These are phyloP conservation scores for Paraphoma sp. DNA, from an alignment of 2,329 filamentous ascomycete genomes.

Conservation along the genomic window DNA sequence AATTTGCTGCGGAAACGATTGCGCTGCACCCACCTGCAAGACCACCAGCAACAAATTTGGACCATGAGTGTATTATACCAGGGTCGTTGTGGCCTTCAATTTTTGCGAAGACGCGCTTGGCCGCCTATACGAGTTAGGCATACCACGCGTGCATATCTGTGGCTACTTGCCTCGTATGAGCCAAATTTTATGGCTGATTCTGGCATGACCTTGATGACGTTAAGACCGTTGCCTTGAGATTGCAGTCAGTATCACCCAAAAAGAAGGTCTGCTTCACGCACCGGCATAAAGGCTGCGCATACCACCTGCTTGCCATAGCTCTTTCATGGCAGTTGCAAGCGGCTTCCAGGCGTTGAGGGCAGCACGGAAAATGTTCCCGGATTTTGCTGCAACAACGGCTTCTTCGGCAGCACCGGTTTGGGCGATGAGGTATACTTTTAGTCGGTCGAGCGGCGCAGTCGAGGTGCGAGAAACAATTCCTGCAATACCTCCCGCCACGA, in stretches of 20 bases:
- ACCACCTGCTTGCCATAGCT: constrained; percentile 85
- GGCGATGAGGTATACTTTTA: constrained; percentile 97
- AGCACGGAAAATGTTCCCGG: constrained; percentile 70
- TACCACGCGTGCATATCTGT: not conserved
- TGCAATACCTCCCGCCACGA: constrained; percentile 91
- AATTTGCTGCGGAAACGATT: not conserved
- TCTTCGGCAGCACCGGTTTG: constrained; percentile 73
- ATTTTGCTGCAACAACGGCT: constrained; percentile 70
- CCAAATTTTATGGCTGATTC: constrained; percentile 99
- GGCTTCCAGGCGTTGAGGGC: constrained; percentile 71
- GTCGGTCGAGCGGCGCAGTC: constrained; percentile 92
- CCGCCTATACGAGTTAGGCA: constrained; percentile 61
- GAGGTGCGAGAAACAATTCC: constrained; percentile 94
- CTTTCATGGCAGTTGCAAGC: constrained; percentile 74
- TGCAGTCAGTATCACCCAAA: not conserved
- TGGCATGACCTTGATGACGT: constrained; percentile 97
- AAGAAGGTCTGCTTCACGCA: constrained; percentile 53
- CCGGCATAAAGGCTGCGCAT: constrained; percentile 91
- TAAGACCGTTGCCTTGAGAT: constrained; percentile 85
- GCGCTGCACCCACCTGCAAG: constrained; percentile 64
- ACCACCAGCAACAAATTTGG: constrained; percentile 90
- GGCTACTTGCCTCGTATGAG: constrained; percentile 75
- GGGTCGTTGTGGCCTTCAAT: constrained; percentile 89
- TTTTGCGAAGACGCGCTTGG: constrained; percentile 84
- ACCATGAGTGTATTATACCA: constrained; percentile 77